Evolutionary conservation across 2,329 filamentous ascomycete species (phyloP).

Genomic region (Cladophialophora immunda): DNA sequence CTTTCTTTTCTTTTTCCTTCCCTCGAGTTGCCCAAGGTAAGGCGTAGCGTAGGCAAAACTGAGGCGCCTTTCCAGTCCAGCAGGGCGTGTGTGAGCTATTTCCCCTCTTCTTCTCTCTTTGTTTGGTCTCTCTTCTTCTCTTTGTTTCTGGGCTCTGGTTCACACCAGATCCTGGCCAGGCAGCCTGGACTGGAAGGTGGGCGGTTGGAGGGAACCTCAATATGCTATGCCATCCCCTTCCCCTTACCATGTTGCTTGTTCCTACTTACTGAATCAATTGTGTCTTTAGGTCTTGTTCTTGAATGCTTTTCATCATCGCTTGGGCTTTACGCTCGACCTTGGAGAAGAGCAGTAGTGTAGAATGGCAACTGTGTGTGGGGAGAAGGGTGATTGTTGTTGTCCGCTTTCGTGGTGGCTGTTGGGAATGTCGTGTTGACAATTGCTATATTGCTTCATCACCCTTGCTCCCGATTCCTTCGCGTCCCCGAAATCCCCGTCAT

Average conservation of each 20-base stretch:
- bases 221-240: neutral
- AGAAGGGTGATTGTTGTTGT: neutral
- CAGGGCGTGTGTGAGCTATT: conserved; percentile 3
- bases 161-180: conserved; percentile 2
- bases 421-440: neutral
- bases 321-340: conserved; percentile 33
- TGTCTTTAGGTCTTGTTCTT: neutral
- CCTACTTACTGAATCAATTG: neutral
- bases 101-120: neutral
- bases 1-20: conserved; percentile 15
- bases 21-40: conserved; percentile 9
- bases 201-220: conserved; percentile 3
- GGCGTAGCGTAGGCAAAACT: conserved; percentile 16
- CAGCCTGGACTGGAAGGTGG: conserved; percentile 8
- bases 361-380: neutral
- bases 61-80: conserved; percentile 24
- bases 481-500: no score
- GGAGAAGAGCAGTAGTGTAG: conserved; percentile 31
- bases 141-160: conserved; percentile 1
- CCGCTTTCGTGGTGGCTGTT: neutral
- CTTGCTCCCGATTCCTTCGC: neutral
- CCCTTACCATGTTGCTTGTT: neutral
- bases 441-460: neutral
- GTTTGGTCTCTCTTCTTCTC: neutral
- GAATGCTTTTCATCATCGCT: conserved; percentile 34